These are phyloP conservation scores for Eremomyces bilateralis DNA, from an alignment of 495 filamentous ascomycete genomes.

Conservation along the genomic window DNA sequence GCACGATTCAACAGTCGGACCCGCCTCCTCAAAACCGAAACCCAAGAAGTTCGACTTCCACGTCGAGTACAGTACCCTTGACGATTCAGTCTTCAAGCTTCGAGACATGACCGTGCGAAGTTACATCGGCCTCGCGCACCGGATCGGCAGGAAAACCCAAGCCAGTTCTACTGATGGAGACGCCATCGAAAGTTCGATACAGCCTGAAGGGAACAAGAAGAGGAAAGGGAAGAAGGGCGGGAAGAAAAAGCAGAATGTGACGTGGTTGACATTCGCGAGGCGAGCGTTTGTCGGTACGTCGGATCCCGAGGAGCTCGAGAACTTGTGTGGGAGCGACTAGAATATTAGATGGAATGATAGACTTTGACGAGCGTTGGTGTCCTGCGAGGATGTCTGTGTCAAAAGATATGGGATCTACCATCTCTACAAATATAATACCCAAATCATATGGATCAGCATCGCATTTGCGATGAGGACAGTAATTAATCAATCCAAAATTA, in stretches of 20 bases:
- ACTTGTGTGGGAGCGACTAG: slow-evolving; percentile 20
- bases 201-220: slow-evolving; percentile 21
- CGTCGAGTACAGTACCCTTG: slow-evolving; percentile 66
- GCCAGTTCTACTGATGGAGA: slow-evolving; percentile 11
- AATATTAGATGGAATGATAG: too few relatives aligned
- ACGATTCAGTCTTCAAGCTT: slow-evolving; percentile 53
- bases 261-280: slow-evolving; percentile 55
- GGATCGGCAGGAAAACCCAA: slow-evolving; percentile 37
- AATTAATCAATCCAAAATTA: too few relatives aligned
- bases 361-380: too few relatives aligned
- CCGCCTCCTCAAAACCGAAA: slow-evolving; percentile 23
- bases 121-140: slow-evolving; percentile 52
- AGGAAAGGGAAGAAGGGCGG: slow-evolving; percentile 23
- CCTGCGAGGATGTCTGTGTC: too few relatives aligned
- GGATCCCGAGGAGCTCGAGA: slow-evolving; percentile 31
- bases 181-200: slow-evolving; percentile 8
- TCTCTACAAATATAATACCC: too few relatives aligned
- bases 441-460: too few relatives aligned
- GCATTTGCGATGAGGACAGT: too few relatives aligned
- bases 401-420: too few relatives aligned
- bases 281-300: slow-evolving; percentile 63
- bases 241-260: slow-evolving; percentile 28
- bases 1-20: background rate
- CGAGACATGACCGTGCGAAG: slow-evolving; percentile 70
- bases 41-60: slow-evolving; percentile 50